Evolutionary conservation across 331 rosid species (phyloP), one percentile per base, ranked within the genome.

Genomic region (Erythrophleum ivorense): DNA sequence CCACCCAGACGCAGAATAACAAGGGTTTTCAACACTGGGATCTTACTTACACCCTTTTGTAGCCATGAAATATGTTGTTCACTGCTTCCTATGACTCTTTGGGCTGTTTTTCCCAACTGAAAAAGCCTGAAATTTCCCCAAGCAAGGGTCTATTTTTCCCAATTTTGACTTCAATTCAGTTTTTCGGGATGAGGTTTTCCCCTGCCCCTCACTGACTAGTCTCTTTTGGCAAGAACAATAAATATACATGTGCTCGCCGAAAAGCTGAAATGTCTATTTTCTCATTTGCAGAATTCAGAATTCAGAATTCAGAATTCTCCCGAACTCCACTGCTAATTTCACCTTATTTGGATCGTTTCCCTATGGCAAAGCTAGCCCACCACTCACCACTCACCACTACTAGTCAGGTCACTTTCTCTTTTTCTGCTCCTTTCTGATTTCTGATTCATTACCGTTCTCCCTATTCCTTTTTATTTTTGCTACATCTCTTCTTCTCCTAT

Each of bases 261-360:
- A 81, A 85, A 84, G 89, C 88, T 89, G 93, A 85, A 60, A 66
- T 78, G 90, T 90, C 91, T 71, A 52, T 90, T 88, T 86, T 34
- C 66, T 85, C 87, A 53, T 80, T 54, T 78, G 58, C 88, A 57
- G 80, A 85, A 80, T 87, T 75, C 87, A 6, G 45, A 63, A 33
- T 41, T 62, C 40, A n/a, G n/a, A n/a, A 24, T 33, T 14, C 45
- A 29, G 41, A 63, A 33, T 31, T 63, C 45, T 68, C 79, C 81
- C 76, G 59, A 69, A 68, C 70, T 43, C 70, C 33, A 62, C 78
- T 60, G 46, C 75, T 49, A 43, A 66, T 69, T 71, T 77, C 76
- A 63, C 88, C 76, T 49, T 79, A 16, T 77, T 71, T 81, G 90
- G 86, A 58, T 88, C 86, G 71, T 75, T 85, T 88, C 89, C 93